A percentile compares a stretch with the other conserved stretches of the same genome.
phyloP scores from a whole-genome alignment of 2,329 filamentous ascomycete species.

The Davidsoniella neocaledoniae region DNA sequence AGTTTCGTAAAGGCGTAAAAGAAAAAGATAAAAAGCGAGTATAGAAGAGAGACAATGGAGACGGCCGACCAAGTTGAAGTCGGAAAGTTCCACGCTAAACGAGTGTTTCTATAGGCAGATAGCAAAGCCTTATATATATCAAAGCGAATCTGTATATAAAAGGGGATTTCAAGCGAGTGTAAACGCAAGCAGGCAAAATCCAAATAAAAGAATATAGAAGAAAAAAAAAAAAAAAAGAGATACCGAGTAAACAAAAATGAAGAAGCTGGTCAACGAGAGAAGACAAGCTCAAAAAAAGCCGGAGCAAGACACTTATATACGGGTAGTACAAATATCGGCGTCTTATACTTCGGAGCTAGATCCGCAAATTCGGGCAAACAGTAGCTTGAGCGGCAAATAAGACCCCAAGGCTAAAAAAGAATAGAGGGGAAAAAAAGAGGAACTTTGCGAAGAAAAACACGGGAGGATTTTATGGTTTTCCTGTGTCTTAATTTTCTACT shows the following conservation, averaged over 20 bases:
- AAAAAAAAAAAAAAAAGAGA: neutral
- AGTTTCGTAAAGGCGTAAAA: conserved; percentile 3
- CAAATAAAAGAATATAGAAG: neutral
- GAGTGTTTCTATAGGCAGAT: neutral
- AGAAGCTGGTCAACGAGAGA: neutral
- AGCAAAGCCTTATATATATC: no score
- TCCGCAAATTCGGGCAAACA: no score
- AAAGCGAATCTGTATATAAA: neutral
- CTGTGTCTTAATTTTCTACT: no score
- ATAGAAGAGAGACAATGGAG: neutral
- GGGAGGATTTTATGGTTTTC: no score
- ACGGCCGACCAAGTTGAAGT: neutral
- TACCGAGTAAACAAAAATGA: neutral
- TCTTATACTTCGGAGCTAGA: no score
- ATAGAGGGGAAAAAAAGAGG: neutral
- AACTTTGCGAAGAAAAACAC: no score
- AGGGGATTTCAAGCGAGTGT: neutral
- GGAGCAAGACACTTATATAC: no score
- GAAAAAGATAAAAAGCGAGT: neutral
- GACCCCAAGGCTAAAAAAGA: neutral
- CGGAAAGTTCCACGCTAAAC: neutral
- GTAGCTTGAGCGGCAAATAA: no score
- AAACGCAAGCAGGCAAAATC: neutral
- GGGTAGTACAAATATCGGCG: no score
- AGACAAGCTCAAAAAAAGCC: no score